Conservation (phyloP, 1,139 yeast species). For the Tardiomyces blankii region DNA sequence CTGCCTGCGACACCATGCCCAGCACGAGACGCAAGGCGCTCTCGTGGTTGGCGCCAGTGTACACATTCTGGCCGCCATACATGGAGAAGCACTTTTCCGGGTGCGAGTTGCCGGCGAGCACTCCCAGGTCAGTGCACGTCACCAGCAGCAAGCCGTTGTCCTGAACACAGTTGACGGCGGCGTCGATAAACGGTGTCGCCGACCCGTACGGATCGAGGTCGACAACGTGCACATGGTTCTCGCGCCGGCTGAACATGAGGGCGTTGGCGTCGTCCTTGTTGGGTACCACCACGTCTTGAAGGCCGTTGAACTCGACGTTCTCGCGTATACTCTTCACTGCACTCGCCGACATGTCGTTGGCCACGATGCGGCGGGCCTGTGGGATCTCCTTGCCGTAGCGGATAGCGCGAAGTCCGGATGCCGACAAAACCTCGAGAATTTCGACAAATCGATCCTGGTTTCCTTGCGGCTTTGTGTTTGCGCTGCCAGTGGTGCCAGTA, state of each 20-base stretch:
- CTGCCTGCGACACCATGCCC: constrained; percentile 63
- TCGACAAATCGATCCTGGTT: constrained; percentile 41
- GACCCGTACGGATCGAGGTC: constrained; percentile 98
- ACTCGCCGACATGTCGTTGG: constrained; percentile 76
- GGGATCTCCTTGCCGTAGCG: constrained; percentile 90
- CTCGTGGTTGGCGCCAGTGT: constrained; percentile 83
- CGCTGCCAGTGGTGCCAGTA: too few relatives aligned
- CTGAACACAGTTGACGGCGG: constrained; percentile 70
- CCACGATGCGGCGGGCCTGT: constrained; percentile 55
- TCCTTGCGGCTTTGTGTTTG: too few relatives aligned
- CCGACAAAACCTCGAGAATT: constrained; percentile 82
- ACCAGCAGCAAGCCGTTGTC: constrained; percentile 80
- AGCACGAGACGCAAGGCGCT: constrained; percentile 81
- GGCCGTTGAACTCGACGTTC: constrained; percentile 58
- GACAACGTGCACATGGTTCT: constrained; percentile 52
- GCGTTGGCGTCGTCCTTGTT: constrained; percentile 84
- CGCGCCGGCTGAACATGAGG: constrained; percentile 50
- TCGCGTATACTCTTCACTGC: constrained; percentile 78
- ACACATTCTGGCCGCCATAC: constrained; percentile 85
- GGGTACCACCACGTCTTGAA: constrained; percentile 43
- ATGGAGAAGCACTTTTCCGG: constrained; percentile 94
- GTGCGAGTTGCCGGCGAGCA: constrained; percentile 88
- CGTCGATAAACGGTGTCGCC: constrained; percentile 88
- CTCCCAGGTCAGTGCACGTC: constrained; percentile 95
- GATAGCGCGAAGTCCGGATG: constrained; percentile 90